Evolutionary conservation across 495 filamentous ascomycete species (phyloP).

Genomic region (Penicillium canariense): DNA sequence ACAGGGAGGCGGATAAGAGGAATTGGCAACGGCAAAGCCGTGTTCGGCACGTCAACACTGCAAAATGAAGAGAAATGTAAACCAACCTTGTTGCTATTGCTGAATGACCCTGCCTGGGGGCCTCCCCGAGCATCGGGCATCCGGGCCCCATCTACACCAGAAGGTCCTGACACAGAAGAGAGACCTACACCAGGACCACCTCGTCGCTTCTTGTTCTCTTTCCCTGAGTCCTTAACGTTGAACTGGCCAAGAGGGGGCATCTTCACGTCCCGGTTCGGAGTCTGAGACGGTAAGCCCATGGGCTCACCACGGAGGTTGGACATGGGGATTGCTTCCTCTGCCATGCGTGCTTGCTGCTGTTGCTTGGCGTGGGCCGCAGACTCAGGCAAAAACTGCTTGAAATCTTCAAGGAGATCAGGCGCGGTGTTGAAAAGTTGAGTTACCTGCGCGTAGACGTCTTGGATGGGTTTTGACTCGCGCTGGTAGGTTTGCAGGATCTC

Average conservation of each 20-base stretch:
- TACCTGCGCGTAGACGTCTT: constrained; percentile 97
- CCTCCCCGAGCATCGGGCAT: constrained; percentile 37
- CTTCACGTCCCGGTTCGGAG: constrained; percentile 59
- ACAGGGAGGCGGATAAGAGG: not conserved
- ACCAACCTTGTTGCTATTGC: constrained; percentile 53
- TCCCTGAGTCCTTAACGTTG: constrained; percentile 62
- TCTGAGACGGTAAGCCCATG: constrained; percentile 44
- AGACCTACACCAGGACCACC: constrained; percentile 39
- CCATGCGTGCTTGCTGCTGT: constrained; percentile 51
- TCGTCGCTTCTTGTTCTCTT: constrained; percentile 80
- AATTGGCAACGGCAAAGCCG: not conserved
- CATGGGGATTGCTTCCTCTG: constrained; percentile 64
- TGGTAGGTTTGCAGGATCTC: constrained; percentile 99
- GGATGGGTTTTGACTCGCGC: constrained; percentile 95
- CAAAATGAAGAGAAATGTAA: not conserved
- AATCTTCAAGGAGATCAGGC: constrained; percentile 96
- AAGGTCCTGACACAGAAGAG: constrained; percentile 31
- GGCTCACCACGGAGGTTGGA: constrained; percentile 59
- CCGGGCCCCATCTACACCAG: constrained; percentile 35
- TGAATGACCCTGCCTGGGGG: constrained; percentile 34
- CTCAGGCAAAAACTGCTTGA: constrained; percentile 98
- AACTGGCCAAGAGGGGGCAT: constrained; percentile 96
- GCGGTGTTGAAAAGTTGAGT: constrained; percentile 90
- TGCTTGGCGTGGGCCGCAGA: constrained; percentile 88
- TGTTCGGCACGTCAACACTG: not conserved